These are phyloP conservation scores for Didymella glomerata DNA, from an alignment of 2,329 filamentous ascomycete species.

Conservation along the genomic window DNA sequence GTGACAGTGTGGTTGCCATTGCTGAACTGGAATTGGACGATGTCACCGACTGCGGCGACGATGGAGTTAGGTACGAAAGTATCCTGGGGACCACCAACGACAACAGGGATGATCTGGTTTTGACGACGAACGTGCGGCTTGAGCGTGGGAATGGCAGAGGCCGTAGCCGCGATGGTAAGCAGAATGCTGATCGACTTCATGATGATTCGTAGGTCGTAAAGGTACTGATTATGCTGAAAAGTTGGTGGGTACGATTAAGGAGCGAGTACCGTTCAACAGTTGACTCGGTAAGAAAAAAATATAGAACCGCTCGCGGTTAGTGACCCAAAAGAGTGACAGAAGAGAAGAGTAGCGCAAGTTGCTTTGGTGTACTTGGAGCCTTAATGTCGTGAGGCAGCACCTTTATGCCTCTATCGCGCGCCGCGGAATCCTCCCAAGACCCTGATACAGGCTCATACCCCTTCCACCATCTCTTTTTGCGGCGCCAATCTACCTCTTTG, in stretches of 20 bases:
- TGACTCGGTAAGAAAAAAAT: conserved; percentile 20
- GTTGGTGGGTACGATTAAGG: conserved; percentile 6
- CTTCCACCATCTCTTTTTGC: conserved; percentile 12
- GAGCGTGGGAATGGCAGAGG: conserved; percentile 28
- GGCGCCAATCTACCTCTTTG: conserved; percentile 16
- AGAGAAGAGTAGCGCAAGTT: conserved; percentile 15
- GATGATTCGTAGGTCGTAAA: conserved; percentile 3
- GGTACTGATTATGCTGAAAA: conserved; percentile 5
- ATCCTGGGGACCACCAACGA: conserved; percentile 43
- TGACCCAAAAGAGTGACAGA: conserved; percentile 32
- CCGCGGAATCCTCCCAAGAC: conserved; percentile 1
- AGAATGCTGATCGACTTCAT: conserved; percentile 31
- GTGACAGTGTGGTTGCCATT: conserved; percentile 48
- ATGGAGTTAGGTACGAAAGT: conserved; percentile 42
- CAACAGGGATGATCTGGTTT: conserved; percentile 39
- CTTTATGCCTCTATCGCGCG: conserved; percentile 12
- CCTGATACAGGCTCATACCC: conserved; percentile 14
- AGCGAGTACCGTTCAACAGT: conserved; percentile 40
- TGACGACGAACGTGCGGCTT: conserved; percentile 32
- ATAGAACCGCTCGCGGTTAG: conserved; percentile 37
- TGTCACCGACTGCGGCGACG: conserved; percentile 40
- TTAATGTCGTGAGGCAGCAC: conserved; percentile 11
- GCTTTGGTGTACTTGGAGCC: conserved; percentile 10
- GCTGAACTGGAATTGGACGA: conserved; percentile 45
- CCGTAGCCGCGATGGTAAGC: conserved; percentile 24